Evolutionary conservation across 768 basidiomycete species (phyloP).

Genomic region (Artomyces pyxidatus): DNA sequence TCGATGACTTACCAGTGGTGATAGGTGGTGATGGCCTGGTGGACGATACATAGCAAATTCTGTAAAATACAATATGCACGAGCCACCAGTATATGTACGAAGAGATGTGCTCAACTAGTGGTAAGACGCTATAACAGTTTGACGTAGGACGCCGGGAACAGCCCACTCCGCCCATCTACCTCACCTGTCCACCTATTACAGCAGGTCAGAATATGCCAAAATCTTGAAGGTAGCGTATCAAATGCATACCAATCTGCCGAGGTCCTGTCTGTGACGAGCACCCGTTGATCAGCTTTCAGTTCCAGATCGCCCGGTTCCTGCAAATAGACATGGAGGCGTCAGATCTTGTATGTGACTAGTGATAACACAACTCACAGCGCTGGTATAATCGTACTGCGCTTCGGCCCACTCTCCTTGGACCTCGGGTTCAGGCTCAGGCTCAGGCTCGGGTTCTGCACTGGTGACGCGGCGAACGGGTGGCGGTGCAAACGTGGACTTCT

Average conservation of each 20-base stretch:
- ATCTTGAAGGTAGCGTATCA: neutral
- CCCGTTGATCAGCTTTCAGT: conserved; percentile 45
- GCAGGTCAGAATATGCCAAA: neutral
- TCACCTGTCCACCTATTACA: conserved; percentile 15
- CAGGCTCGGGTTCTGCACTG: neutral
- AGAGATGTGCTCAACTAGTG: no score
- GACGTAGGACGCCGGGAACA: conserved; percentile 14
- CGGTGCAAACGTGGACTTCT: conserved; percentile 40
- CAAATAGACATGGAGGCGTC: neutral
- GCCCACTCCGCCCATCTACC: conserved; percentile 9
- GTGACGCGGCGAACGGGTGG: conserved; percentile 36
- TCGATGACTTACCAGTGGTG: no score
- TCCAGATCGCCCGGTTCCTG: conserved; percentile 66
- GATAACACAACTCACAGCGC: conserved; percentile 36
- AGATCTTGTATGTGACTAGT: neutral
- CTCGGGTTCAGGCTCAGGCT: conserved; percentile 4
- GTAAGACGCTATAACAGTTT: conserved; percentile 5
- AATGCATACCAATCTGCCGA: conserved; percentile 67
- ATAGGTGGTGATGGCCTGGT: no score
- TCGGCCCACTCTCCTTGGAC: conserved; percentile 64
- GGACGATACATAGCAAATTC: no score
- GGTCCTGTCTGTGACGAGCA: conserved; percentile 57
- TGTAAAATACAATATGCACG: no score
- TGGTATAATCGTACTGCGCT: conserved; percentile 66
- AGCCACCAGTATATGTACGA: no score